A percentile compares a stretch with the other conserved stretches of the same genome.
phyloP scores from a whole-genome alignment of 352 stramenopile genomes.

The Pythium graminicola region DNA sequence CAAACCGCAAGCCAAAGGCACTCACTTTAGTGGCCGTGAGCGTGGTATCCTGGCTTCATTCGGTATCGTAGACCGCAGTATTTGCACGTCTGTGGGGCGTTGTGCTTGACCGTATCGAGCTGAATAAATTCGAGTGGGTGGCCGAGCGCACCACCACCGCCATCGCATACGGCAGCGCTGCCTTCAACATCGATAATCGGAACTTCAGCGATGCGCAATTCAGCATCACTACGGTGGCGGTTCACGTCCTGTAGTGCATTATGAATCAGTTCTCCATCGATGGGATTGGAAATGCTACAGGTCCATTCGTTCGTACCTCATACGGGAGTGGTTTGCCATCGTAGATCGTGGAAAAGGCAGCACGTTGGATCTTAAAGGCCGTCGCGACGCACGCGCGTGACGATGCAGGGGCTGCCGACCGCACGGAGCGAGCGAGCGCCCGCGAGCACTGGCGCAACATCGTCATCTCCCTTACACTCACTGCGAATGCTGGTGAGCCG shows the following conservation, averaged over 20 bases:
- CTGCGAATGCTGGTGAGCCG: slow-evolving; percentile 9
- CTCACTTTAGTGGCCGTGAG: slow-evolving; percentile 41
- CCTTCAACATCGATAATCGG: slow-evolving; percentile 89
- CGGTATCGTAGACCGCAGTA: slow-evolving; percentile 92
- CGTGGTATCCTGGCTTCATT: slow-evolving; percentile 69
- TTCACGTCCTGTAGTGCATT: slow-evolving; percentile 49
- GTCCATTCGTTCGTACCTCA: slow-evolving; percentile 32
- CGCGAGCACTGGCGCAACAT: slow-evolving; percentile 47
- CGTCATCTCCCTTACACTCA: slow-evolving; percentile 11
- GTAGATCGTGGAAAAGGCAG: slow-evolving; percentile 63
- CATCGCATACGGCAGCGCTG: slow-evolving; percentile 92
- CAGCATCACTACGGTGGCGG: slow-evolving; percentile 84
- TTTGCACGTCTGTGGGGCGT: slow-evolving; percentile 81
- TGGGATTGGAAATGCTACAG: neutral
- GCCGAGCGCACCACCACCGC: slow-evolving; percentile 92
- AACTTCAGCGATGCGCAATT: slow-evolving; percentile 83
- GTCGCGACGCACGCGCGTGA: slow-evolving; percentile 14
- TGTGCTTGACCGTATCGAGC: slow-evolving; percentile 77
- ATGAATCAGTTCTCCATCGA: slow-evolving; percentile 12
- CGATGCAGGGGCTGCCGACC: slow-evolving; percentile 2
- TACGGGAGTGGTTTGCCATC: slow-evolving; percentile 46
- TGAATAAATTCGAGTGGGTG: slow-evolving; percentile 96
- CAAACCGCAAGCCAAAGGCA: no score
- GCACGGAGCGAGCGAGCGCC: slow-evolving; percentile 25
- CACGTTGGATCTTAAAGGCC: slow-evolving; percentile 13